Evolutionary conservation across 2,329 filamentous ascomycete genomes (phyloP).

Genomic region (Ascomycota sp.): DNA sequence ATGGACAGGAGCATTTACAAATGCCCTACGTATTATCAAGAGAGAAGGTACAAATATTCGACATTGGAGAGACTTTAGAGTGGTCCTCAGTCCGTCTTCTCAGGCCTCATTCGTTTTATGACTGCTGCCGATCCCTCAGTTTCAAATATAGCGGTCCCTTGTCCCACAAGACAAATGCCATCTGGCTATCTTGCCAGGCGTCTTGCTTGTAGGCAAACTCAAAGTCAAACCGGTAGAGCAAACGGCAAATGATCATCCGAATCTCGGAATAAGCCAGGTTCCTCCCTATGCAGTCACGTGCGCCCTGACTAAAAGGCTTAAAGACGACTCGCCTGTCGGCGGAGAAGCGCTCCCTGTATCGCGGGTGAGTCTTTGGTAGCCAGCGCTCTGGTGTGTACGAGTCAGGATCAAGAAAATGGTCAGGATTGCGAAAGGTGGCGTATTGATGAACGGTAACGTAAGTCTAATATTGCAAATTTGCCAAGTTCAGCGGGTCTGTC

Average conservation of each 20-base stretch:
- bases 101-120: too few species aligned
- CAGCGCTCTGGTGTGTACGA: constrained; percentile 26
- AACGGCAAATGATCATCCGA: constrained; percentile 20
- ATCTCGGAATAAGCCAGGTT: constrained; percentile 23
- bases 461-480: constrained; percentile 10
- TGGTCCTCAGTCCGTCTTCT: too few species aligned
- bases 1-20: too few species aligned
- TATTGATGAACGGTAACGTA: constrained; percentile 20
- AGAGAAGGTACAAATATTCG: too few species aligned
- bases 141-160: background rate
- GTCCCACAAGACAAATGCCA: background rate
- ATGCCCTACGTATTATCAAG: too few species aligned
- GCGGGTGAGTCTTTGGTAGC: constrained; percentile 6
- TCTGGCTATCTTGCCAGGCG: background rate
- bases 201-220: constrained; percentile 2
- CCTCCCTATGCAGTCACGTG: constrained; percentile 19
- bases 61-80: too few species aligned
- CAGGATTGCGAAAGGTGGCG: constrained; percentile 18
- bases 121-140: too few species aligned
- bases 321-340: constrained; percentile 15
- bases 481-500: background rate
- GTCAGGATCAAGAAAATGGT: constrained; percentile 21
- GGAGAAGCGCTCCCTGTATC: constrained; percentile 15
- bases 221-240: constrained; percentile 25
- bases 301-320: constrained; percentile 17